These are phyloP conservation scores for Kwoniella sp. DNA, from an alignment of 768 basidiomycete species.

Conservation along the genomic window DNA sequence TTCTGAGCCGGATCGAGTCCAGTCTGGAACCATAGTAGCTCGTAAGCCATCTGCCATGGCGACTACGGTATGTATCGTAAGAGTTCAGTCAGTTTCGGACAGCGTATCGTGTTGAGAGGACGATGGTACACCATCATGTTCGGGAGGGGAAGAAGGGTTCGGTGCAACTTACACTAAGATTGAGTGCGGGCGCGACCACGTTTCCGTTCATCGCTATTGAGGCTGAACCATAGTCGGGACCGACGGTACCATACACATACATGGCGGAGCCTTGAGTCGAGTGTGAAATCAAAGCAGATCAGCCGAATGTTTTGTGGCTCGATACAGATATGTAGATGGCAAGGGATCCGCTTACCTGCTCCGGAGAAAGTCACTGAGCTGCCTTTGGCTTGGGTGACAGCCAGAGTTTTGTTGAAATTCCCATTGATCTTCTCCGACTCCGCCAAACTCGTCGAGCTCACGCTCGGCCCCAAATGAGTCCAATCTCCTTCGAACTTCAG, in stretches of 20 bases:
- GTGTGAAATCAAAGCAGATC: not conserved
- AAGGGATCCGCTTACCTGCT: constrained; percentile 13
- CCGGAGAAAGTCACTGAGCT: constrained; percentile 25
- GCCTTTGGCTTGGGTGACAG: constrained; percentile 22
- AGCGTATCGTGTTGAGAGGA: too few species aligned
- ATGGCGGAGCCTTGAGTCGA: constrained; percentile 24
- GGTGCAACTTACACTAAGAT: constrained; percentile 31
- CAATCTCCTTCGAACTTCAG: constrained; percentile 21
- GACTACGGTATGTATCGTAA: constrained; percentile 24
- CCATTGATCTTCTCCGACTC: constrained; percentile 10
- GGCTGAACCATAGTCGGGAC: constrained; percentile 35
- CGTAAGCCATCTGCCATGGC: constrained; percentile 37
- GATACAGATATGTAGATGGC: not conserved
- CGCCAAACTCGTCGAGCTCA: constrained; percentile 4
- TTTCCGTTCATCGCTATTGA: constrained; percentile 34
- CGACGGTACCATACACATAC: constrained; percentile 43
- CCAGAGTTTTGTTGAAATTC: constrained; percentile 30
- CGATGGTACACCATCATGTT: too few species aligned
- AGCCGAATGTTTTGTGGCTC: too few species aligned
- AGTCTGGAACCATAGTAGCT: constrained; percentile 46
- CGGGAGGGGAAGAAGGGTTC: not conserved
- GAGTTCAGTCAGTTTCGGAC: too few species aligned
- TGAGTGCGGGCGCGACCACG: constrained; percentile 14
- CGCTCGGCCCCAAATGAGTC: constrained; percentile 21
- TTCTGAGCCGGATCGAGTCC: constrained; percentile 26